These are phyloP conservation scores for Cyberlindnera bimundalis DNA, from an alignment of 805 yeast genomes.

Conservation along the genomic window DNA sequence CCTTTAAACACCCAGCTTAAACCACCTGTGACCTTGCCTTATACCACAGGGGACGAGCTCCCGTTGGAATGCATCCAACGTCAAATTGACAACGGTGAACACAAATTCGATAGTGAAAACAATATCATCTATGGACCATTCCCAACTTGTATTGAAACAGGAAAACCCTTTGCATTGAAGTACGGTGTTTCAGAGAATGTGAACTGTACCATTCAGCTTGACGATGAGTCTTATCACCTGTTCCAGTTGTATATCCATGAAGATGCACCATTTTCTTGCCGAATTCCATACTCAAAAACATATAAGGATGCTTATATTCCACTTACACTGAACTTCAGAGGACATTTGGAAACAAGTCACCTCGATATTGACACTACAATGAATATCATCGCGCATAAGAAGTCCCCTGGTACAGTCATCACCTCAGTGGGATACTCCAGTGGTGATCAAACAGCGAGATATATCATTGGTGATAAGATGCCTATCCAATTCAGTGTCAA, in stretches of 20 bases:
- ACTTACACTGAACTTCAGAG: conserved; percentile 59
- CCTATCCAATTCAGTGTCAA: conserved; percentile 54
- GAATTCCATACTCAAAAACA: conserved; percentile 45
- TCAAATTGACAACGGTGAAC: conserved; percentile 74
- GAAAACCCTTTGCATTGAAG: conserved; percentile 50
- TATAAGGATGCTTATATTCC: conserved; percentile 46
- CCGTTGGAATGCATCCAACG: conserved; percentile 60
- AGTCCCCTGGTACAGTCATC: conserved; percentile 36
- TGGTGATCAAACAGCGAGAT: conserved; percentile 51
- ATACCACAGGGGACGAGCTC: conserved; percentile 38
- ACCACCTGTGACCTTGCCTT: conserved; percentile 25
- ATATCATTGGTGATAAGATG: conserved; percentile 62
- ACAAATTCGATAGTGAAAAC: conserved; percentile 56
- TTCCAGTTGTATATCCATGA: conserved; percentile 76
- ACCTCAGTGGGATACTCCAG: conserved; percentile 53
- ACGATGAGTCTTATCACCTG: conserved; percentile 65
- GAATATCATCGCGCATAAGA: conserved; percentile 46
- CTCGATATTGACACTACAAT: conserved; percentile 59
- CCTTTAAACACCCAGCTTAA: conserved; percentile 16
- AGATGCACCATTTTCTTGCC: conserved; percentile 72
- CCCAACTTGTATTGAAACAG: conserved; percentile 64
- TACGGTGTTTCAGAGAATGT: conserved; percentile 48
- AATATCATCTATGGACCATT: conserved; percentile 55
- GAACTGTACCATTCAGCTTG: conserved; percentile 58
- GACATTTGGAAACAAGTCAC: conserved; percentile 63